These are phyloP conservation scores for Fusarium illudens DNA, from an alignment of 2,329 filamentous ascomycete species.

Conservation along the genomic window DNA sequence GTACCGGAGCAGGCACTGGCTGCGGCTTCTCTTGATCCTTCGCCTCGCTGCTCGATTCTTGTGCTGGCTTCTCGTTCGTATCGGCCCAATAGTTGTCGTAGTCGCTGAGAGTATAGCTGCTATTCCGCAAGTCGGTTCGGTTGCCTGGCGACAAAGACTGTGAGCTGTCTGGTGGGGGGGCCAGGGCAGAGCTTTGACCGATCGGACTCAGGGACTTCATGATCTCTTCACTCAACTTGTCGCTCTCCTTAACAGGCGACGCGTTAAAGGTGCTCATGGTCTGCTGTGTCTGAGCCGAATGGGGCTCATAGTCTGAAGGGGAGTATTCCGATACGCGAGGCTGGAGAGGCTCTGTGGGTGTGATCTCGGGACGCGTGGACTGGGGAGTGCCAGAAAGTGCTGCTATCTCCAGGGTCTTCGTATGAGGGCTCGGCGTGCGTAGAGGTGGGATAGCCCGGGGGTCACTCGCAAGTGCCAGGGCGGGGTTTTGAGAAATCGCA, in stretches of 20 bases:
- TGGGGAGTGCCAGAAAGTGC: slow-evolving; percentile 7
- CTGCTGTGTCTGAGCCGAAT: slow-evolving; percentile 51
- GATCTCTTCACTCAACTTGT: slow-evolving; percentile 77
- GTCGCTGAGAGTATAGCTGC: slow-evolving; percentile 70
- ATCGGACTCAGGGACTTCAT: slow-evolving; percentile 71
- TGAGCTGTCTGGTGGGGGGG: slow-evolving; percentile 22
- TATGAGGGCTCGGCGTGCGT: slow-evolving; percentile 46
- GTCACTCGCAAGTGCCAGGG: slow-evolving; percentile 31
- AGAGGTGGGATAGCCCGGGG: slow-evolving; percentile 45
- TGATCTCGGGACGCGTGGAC: slow-evolving; percentile 42
- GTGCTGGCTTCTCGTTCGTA: slow-evolving; percentile 28
- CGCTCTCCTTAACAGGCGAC: slow-evolving; percentile 72
- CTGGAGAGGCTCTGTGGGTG: slow-evolving; percentile 57
- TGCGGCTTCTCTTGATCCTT: slow-evolving; percentile 10
- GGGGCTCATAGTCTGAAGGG: slow-evolving; percentile 48
- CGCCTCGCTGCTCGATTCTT: slow-evolving; percentile 2
- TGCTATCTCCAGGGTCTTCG: slow-evolving; percentile 18
- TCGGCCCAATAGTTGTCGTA: slow-evolving; percentile 74
- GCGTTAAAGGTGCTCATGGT: slow-evolving; percentile 60
- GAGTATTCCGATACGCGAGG: slow-evolving; percentile 49
- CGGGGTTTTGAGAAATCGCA: not conserved
- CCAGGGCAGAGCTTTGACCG: slow-evolving; percentile 34
- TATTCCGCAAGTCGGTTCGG: slow-evolving; percentile 55
- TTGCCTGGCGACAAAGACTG: slow-evolving; percentile 30
- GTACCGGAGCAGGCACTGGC: not conserved